Evolutionary conservation across 2,329 filamentous ascomycete species (phyloP).

Genomic region (Hypoxylon sp.): DNA sequence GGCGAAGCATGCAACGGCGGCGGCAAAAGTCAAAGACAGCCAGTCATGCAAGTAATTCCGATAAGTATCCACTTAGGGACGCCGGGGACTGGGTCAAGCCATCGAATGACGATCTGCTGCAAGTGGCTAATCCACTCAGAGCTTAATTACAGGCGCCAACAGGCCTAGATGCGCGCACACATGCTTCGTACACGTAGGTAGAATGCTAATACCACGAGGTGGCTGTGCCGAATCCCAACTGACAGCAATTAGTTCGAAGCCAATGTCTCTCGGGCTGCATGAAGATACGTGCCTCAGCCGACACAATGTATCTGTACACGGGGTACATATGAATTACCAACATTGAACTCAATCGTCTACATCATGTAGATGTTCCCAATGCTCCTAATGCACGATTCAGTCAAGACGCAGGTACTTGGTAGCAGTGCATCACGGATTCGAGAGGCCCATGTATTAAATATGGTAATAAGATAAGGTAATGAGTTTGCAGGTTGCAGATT

Average conservation of each 20-base stretch:
- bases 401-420: not conserved
- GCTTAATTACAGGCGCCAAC: conserved; percentile 32
- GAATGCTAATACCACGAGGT: conserved; percentile 33
- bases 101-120: conserved; percentile 42
- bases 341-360: not conserved
- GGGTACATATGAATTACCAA: conserved; percentile 2
- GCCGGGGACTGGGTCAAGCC: conserved; percentile 25
- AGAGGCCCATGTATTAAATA: not conserved
- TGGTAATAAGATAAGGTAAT: not conserved
- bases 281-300: conserved; percentile 20
- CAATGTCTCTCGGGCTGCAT: conserved; percentile 23
- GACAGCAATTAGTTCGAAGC: conserved; percentile 12
- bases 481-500: conserved; percentile 1
- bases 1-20: conserved; percentile 7
- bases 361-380: not conserved
- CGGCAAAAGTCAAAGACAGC: conserved; percentile 21
- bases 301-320: conserved; percentile 10
- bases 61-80: conserved; percentile 35
- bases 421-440: not conserved
- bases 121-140: conserved; percentile 32
- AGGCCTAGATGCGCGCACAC: not conserved
- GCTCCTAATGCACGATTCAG: conserved; percentile 17
- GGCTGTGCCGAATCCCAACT: conserved; percentile 21
- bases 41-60: conserved; percentile 44
- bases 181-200: conserved; percentile 34